Conservation (phyloP, 2,329 filamentous ascomycete species). For the Cyphellophora attinorum region DNA sequence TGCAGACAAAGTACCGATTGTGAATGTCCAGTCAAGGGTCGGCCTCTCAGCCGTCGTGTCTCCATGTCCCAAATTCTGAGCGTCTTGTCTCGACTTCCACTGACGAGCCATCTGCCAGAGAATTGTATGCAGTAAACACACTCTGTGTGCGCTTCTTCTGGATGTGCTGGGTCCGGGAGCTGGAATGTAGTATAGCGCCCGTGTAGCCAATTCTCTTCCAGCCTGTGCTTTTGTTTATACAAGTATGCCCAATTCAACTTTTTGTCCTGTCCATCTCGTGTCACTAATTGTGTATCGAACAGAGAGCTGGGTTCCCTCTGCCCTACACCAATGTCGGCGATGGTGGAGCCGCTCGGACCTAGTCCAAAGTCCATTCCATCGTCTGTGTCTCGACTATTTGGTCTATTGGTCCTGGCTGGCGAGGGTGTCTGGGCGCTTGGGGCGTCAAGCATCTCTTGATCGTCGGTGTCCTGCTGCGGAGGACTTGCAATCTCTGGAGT, state of each 20-base stretch:
- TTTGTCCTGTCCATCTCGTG: conserved; percentile 22
- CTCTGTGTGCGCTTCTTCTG: conserved; percentile 75
- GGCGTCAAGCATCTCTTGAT: conserved; percentile 33
- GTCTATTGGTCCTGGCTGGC: conserved; percentile 16
- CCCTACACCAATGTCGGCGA: not conserved
- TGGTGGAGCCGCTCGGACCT: not conserved
- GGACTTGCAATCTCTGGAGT: conserved; percentile 35
- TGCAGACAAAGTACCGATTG: conserved; percentile 91
- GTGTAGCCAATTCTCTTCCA: conserved; percentile 87
- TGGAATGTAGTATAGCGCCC: conserved; percentile 80
- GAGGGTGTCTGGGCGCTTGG: conserved; percentile 10
- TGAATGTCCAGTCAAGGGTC: conserved; percentile 65
- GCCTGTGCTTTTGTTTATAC: conserved; percentile 72
- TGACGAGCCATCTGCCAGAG: conserved; percentile 74
- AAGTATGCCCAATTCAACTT: conserved; percentile 88
- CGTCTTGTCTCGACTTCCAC: conserved; percentile 80
- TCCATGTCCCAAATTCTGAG: conserved; percentile 85
- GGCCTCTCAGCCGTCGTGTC: conserved; percentile 63
- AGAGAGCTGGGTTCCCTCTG: not conserved
- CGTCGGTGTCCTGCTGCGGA: conserved; percentile 26
- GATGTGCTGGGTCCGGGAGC: conserved; percentile 71
- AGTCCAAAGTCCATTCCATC: conserved; percentile 15
- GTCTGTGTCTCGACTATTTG: conserved; percentile 12
- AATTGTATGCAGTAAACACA: conserved; percentile 96
- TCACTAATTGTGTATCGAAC: conserved; percentile 20